Conservation (phyloP, 371 early-diverging fungal species). For the Choanephora cucurbitarum region DNA sequence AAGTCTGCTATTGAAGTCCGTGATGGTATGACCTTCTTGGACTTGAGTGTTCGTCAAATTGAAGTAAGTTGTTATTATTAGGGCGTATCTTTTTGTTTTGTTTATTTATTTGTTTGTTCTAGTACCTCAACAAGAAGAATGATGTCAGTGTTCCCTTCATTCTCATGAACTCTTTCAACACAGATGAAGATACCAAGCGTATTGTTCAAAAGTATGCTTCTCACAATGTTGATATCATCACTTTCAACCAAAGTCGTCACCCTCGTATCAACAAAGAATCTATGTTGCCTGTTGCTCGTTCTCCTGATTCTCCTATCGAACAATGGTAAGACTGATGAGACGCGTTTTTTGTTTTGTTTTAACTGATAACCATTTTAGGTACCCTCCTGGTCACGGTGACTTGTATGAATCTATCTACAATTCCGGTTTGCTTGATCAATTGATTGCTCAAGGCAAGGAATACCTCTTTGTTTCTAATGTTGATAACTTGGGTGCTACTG, state of each 20-base stretch:
- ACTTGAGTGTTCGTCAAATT: constrained; percentile 98
- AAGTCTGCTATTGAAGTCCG: constrained; percentile 99
- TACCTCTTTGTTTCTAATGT: constrained; percentile 99
- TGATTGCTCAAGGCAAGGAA: constrained; percentile 97
- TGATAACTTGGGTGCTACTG: constrained; percentile 99
- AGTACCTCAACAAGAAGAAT: constrained; percentile 91
- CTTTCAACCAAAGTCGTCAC: constrained; percentile 98
- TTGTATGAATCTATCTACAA: constrained; percentile 94
- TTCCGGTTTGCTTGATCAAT: constrained; percentile 95
- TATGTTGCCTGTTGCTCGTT: constrained; percentile 82
- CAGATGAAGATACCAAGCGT: constrained; percentile 95
- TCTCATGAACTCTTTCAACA: constrained; percentile 99
- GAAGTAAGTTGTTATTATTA: constrained; percentile 63
- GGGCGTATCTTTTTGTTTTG: too few species aligned
- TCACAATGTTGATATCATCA: constrained; percentile 89
- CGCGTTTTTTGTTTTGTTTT: background rate
- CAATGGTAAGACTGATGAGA: constrained; percentile 43
- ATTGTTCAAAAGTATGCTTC: constrained; percentile 96
- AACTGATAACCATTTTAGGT: constrained; percentile 52
- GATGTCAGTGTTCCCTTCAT: constrained; percentile 95
- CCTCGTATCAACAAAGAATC: constrained; percentile 97
- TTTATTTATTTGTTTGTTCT: background rate
- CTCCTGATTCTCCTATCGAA: constrained; percentile 56
- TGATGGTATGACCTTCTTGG: constrained; percentile 98
- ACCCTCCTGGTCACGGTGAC: constrained; percentile 99